phyloP scores from a whole-genome alignment of 2,329 filamentous ascomycete genomes.

The Paracoccidioides lutzii region DNA sequence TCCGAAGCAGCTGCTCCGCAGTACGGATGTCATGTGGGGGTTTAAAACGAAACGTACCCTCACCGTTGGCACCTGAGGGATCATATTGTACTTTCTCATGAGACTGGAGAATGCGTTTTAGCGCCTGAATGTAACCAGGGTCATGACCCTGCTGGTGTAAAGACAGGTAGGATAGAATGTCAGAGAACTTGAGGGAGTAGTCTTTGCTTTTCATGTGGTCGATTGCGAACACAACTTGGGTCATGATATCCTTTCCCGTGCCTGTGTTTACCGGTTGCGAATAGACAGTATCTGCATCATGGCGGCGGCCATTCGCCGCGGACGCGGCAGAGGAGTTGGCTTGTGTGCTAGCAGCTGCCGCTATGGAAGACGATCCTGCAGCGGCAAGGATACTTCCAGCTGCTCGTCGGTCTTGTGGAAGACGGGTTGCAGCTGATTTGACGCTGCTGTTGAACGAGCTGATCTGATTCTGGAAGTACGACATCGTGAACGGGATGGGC shows the following conservation, averaged over 20 bases:
- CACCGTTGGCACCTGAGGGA: conserved; percentile 48
- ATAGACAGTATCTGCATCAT: conserved; percentile 45
- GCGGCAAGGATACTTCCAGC: conserved; percentile 47
- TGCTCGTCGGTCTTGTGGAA: conserved; percentile 42
- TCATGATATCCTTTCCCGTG: conserved; percentile 68
- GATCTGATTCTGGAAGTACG: conserved; percentile 54
- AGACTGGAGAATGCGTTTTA: conserved; percentile 55
- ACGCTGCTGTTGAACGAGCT: conserved; percentile 50
- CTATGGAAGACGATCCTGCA: conserved; percentile 38
- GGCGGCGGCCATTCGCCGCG: conserved; percentile 46
- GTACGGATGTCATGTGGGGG: conserved; percentile 74
- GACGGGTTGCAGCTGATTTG: conserved; percentile 50
- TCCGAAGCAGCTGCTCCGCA: conserved; percentile 61
- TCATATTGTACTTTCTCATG: conserved; percentile 51
- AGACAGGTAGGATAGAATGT: conserved; percentile 70
- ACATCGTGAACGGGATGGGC: conserved; percentile 35
- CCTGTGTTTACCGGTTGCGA: conserved; percentile 66
- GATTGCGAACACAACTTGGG: conserved; percentile 76
- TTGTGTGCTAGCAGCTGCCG: not conserved
- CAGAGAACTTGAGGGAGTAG: conserved; percentile 54
- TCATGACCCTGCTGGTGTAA: conserved; percentile 50
- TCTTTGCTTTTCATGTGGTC: conserved; percentile 64
- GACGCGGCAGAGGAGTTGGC: conserved; percentile 13
- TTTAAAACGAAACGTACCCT: conserved; percentile 68
- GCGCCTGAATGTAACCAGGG: conserved; percentile 44